A percentile compares a stretch with the other conserved stretches of the same genome.
Evolutionary conservation across 2,329 filamentous ascomycete genomes (phyloP).

Genomic region (Trichoderma hamatum): DNA sequence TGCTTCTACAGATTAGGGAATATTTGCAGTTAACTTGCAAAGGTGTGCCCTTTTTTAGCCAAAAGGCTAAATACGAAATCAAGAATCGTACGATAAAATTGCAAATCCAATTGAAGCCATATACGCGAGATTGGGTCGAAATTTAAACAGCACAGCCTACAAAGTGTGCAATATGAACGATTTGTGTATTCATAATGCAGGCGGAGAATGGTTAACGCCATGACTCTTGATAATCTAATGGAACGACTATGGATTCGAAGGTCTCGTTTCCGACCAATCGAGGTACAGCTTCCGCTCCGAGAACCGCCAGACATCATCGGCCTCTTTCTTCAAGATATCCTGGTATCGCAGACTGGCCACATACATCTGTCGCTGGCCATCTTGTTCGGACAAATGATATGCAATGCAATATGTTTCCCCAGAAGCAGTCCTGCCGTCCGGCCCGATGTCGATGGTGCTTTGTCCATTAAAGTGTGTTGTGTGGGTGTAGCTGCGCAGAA

Average conservation of each 20-base stretch:
- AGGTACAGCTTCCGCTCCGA: conserved; percentile 20
- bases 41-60: background rate
- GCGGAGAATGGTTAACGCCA: too few relatives aligned
- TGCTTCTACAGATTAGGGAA: background rate
- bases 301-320: conserved; percentile 12
- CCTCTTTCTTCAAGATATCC: conserved; percentile 10
- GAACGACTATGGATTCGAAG: background rate
- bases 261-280: conserved; percentile 20
- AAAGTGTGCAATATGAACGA: background rate
- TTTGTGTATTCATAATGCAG: background rate
- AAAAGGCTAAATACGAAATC: background rate
- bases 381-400: conserved; percentile 12
- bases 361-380: conserved; percentile 6
- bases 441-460: conserved; percentile 11
- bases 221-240: background rate
- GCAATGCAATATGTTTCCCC: conserved; percentile 23
- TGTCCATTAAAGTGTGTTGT: conserved; percentile 23
- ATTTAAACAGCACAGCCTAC: too few relatives aligned
- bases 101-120: background rate
- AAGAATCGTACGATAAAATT: background rate
- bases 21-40: background rate
- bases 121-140: background rate
- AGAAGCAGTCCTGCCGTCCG: conserved; percentile 12
- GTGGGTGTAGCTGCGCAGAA: background rate
- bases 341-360: conserved; percentile 18